A percentile compares a stretch with the other conserved stretches of the same genome.
phyloP scores from a whole-genome alignment of 106 monocot genomes.

The Chionographis japonica region DNA sequence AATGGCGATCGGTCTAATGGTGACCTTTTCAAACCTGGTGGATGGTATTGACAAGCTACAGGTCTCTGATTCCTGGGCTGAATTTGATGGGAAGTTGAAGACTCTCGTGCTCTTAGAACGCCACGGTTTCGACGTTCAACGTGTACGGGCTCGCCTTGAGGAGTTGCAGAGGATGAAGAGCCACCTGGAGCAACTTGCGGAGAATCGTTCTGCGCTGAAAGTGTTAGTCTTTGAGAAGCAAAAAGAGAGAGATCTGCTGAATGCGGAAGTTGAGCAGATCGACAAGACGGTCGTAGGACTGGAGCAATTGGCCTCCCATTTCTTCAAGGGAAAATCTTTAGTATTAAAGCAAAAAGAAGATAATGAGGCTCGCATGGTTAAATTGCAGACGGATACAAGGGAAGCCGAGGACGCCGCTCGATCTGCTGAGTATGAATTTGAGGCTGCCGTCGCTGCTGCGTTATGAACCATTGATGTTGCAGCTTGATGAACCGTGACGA shows the following conservation, averaged over 20 bases:
- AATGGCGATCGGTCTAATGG: slow-evolving; percentile 31
- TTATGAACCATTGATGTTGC: neutral
- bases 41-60: slow-evolving; percentile 5
- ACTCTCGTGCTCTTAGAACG: slow-evolving; percentile 8
- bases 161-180: slow-evolving; percentile 10
- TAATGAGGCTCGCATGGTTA: slow-evolving; percentile 7
- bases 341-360: neutral
- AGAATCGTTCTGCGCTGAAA: slow-evolving; percentile 3
- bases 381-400: slow-evolving; percentile 7
- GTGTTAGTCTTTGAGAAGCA: neutral
- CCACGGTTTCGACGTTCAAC: slow-evolving; percentile 18
- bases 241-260: slow-evolving; percentile 1
- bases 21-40: slow-evolving; percentile 16
- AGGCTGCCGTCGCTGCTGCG: neutral
- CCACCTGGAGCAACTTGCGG: slow-evolving; percentile 2
- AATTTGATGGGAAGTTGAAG: slow-evolving; percentile 13
- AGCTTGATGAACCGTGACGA: too few species aligned
- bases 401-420: neutral
- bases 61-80: slow-evolving; percentile 1
- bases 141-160: neutral
- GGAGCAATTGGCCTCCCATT: neutral
- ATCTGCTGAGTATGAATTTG: slow-evolving; percentile 8
- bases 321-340: slow-evolving; percentile 6
- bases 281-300: slow-evolving; percentile 6
- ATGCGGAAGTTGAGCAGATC: neutral